Evolutionary conservation across 2,329 filamentous ascomycete genomes (phyloP), one percentile per base, ranked within the genome.

Genomic region (Capronia americana): DNA sequence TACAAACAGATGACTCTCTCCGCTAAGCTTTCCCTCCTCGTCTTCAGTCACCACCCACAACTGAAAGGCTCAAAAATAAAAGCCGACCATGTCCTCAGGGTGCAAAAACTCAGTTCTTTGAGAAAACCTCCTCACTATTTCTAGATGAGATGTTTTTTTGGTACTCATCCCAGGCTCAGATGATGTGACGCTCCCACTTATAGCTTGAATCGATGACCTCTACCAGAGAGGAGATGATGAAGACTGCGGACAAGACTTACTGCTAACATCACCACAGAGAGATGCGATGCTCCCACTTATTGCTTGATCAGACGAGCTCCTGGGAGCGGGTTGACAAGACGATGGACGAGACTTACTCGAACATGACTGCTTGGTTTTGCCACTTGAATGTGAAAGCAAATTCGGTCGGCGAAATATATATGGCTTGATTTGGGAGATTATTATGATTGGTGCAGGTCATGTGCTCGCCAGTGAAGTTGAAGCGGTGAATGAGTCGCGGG

Each of bases 131-230:
- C 38, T n/a, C 38, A 17, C 34, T 41, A 17, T 41, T n/a, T n/a
- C 17, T n/a, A n/a, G 38, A 44, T 44, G 38, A 44, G 17, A n/a
- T 44, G 38, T 44, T 44, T 44, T 44, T n/a, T 44, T 3, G 17
- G 7, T n/a, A 44, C 38, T 44, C 38, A 44, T 44, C 7, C 38
- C 38, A 44, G 38, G 38, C 38, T 44, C 38, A 44, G 38, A 44
- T 44, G 38, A 44, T 44, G 38, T 44, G 38, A 44, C 20, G 38
- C 38, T 44, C 38, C 38, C 38, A 44, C 38, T 44, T 44, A 44
- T 8, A 44, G 38, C 38, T 44, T 44, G 5, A 44, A 2, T n/a
- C 38, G 38, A 44, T n/a, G 38, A 2, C 34, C 38, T 8, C 38
- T 44, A 8, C 38, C 38, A 44, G 38, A 44, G 38, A 44, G 38